Evolutionary conservation across 2,329 filamentous ascomycete genomes (phyloP), one percentile per base, ranked within the genome.

Genomic region (Aureobasidium namibiae): DNA sequence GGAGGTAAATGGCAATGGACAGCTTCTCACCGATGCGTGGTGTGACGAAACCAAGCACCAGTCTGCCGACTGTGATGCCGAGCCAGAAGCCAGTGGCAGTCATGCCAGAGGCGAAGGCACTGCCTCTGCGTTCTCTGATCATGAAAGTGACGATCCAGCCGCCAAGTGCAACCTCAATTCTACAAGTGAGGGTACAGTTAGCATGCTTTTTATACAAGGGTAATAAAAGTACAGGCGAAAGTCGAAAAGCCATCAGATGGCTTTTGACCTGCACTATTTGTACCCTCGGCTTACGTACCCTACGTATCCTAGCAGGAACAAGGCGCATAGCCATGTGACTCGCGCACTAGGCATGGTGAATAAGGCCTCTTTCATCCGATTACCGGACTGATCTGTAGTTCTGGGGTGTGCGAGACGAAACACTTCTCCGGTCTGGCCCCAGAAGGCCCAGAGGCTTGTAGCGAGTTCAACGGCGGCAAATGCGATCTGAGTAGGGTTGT

Each of bases 91-190:
- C 86, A 0, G 89, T 92, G 0, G 85, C 86, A 0, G 83, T 84
- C 74, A 94, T 83, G 2, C 90, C 90, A 34, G 87, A 85, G 2
- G 84, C 79, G 67, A 94, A 92, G 0, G 83, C 76, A 24, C 77
- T 80, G 3, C 85, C 89, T 38, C 86, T 72, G 14, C 91, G 82
- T 24, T 91, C 85, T 21, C 82, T 77, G n/a, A 92, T 83, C 89
- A 95, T 95, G 69, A 95, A 95, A 0, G 86, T 86, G 50, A 90
- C 86, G 63, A 95, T 86, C 89, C 89, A 94, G 16, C 89, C 89
- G 21, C 87, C 86, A 5, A 46, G 54, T 26, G 54, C 42, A 7
- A 52, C 48, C 29, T 52, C 48, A 16, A 52, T 52, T n/a, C n/a
- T n/a, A n/a, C n/a, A n/a, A n/a, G n/a, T n/a, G n/a, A n/a, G n/a